Conservation (phyloP, 306 rosid genomes). For the Cucumis melo region DNA sequence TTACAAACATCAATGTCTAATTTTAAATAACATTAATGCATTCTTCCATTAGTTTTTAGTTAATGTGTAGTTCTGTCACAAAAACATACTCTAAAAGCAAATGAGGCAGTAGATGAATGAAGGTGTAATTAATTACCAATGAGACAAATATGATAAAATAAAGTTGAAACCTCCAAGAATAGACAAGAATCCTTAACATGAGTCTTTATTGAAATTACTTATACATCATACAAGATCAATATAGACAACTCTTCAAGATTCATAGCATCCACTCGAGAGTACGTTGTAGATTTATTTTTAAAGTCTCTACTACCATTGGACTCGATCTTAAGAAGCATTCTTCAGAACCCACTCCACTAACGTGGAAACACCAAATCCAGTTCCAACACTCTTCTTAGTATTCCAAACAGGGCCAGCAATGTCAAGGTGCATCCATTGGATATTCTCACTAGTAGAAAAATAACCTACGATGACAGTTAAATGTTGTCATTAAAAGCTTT, state of each 20-base stretch:
- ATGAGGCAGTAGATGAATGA: neutral
- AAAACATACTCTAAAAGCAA: too few relatives aligned
- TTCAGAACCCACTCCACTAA: slow-evolving; percentile 86
- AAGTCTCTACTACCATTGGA: neutral
- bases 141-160: neutral
- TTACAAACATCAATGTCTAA: too few relatives aligned
- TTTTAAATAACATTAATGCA: neutral
- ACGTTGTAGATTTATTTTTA: slow-evolving; percentile 14
- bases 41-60: neutral
- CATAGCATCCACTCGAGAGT: neutral
- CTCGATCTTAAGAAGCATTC: slow-evolving; percentile 32
- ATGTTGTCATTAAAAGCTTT: too few relatives aligned
- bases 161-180: neutral
- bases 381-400: slow-evolving; percentile 58
- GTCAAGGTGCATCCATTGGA: slow-evolving; percentile 94
- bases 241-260: neutral
- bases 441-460: too few relatives aligned
- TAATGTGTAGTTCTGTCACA: neutral
- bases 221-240: neutral
- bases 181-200: neutral
- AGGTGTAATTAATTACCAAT: neutral
- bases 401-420: slow-evolving; percentile 85
- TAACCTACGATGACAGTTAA: too few relatives aligned
- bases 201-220: neutral
- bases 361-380: slow-evolving; percentile 81